These are phyloP conservation scores for Senecio squalidus DNA, from an alignment of 140 eudicot species.

Conservation along the genomic window DNA sequence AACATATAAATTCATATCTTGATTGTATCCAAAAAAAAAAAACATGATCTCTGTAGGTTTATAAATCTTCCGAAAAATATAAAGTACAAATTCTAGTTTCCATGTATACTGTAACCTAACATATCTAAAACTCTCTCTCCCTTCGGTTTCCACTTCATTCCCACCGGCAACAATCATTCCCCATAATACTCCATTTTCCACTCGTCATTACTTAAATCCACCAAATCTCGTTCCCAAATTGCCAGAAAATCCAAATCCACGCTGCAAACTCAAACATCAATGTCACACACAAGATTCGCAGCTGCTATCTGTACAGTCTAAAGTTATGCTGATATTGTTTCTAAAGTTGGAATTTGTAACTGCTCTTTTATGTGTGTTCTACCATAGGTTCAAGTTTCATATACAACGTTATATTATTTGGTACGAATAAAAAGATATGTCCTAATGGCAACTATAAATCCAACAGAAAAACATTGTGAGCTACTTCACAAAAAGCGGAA, in stretches of 20 bases:
- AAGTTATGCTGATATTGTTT: not conserved
- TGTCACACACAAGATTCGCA: not conserved
- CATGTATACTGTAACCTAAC: slow-evolving; percentile 6
- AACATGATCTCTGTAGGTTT: too few species aligned
- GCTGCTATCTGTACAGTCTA: not conserved
- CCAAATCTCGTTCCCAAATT: not conserved
- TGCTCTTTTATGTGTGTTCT: not conserved
- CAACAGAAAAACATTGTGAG: not conserved
- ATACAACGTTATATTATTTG: too few species aligned
- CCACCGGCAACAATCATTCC: not conserved
- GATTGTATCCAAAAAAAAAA: too few species aligned
- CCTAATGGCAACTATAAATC: too few species aligned
- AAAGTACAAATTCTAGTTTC: not conserved
- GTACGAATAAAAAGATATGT: too few species aligned
- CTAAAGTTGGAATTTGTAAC: not conserved
- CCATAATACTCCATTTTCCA: not conserved
- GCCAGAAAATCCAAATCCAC: not conserved
- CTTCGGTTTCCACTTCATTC: not conserved
- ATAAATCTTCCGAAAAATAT: not conserved
- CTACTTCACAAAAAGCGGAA: too few species aligned
- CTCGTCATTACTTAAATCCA: not conserved
- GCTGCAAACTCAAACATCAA: not conserved
- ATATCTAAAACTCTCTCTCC: slow-evolving; percentile 5
- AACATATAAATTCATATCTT: too few species aligned
- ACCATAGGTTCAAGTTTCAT: not conserved